Conservation (phyloP, 768 basidiomycete species). For the Psilocybe tampanensis region DNA sequence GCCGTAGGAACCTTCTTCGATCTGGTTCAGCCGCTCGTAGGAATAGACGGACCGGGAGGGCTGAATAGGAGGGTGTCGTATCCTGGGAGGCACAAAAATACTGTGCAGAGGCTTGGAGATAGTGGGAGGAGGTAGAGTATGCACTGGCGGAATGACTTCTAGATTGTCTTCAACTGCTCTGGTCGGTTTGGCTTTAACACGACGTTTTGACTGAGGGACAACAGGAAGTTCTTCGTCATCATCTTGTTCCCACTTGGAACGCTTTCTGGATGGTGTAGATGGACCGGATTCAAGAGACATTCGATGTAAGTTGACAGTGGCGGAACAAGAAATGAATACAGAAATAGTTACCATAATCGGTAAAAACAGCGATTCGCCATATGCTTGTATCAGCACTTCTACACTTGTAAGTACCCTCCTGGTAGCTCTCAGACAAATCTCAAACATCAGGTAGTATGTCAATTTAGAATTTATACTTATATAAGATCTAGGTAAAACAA, state of each 20-base stretch:
- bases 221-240: slow-evolving; percentile 38
- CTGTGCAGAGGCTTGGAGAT: slow-evolving; percentile 48
- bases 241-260: slow-evolving; percentile 75
- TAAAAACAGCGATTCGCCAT: neutral
- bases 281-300: slow-evolving; percentile 32
- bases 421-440: too few species aligned
- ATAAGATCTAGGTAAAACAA: neutral
- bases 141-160: slow-evolving; percentile 17
- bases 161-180: slow-evolving; percentile 25
- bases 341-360: neutral
- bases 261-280: slow-evolving; percentile 65
- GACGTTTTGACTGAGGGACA: slow-evolving; percentile 54
- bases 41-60: slow-evolving; percentile 93
- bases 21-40: slow-evolving; percentile 95
- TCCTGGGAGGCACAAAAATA: slow-evolving; percentile 74
- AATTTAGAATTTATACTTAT: too few species aligned
- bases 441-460: too few species aligned
- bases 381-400: too few species aligned
- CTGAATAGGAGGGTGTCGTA: slow-evolving; percentile 73
- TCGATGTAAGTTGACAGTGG: neutral
- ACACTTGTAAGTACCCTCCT: too few species aligned
- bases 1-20: slow-evolving; percentile 98
- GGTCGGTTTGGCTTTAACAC: slow-evolving; percentile 46
- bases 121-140: slow-evolving; percentile 17
- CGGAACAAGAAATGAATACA: neutral